Conservation (phyloP, 2,329 filamentous ascomycete species). For the Helotiales sp. region DNA sequence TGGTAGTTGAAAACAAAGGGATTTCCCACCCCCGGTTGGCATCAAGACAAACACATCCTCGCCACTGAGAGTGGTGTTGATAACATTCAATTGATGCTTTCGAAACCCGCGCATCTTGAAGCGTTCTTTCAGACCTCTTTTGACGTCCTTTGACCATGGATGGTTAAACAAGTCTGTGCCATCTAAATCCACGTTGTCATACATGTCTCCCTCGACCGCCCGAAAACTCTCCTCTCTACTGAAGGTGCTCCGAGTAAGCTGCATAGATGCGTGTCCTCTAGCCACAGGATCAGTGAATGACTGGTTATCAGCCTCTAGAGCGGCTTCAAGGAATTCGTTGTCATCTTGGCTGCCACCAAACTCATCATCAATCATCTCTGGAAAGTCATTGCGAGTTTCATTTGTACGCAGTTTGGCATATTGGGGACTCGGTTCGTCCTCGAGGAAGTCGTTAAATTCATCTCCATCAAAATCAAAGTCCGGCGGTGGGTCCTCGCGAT, state of each 20-base stretch:
- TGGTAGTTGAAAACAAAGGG: conserved; percentile 92
- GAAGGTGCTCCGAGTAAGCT: conserved; percentile 12
- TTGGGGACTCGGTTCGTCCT: conserved; percentile 27
- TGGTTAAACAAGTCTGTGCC: conserved; percentile 60
- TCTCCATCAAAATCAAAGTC: conserved; percentile 28
- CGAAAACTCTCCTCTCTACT: conserved; percentile 10
- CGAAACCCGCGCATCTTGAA: conserved; percentile 88
- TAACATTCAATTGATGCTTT: conserved; percentile 89
- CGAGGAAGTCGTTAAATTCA: conserved; percentile 25
- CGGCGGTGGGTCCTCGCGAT: conserved; percentile 18
- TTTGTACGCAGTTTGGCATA: conserved; percentile 1
- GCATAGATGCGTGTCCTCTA: conserved; percentile 12
- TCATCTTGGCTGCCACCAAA: conserved; percentile 22
- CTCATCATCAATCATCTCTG: conserved; percentile 9
- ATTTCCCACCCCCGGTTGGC: conserved; percentile 97
- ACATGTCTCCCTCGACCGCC: conserved; percentile 29
- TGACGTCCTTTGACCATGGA: conserved; percentile 86
- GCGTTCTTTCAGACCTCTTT: conserved; percentile 73
- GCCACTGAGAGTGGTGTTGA: conserved; percentile 86
- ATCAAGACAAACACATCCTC: conserved; percentile 94
- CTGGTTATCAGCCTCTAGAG: conserved; percentile 43
- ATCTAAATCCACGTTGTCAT: conserved; percentile 30
- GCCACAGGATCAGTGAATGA: conserved; percentile 9
- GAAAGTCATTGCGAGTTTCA: conserved; percentile 4
- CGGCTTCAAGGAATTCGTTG: conserved; percentile 40